Base-by-base conservation (phyloP, 2,329 filamentous ascomycete species). In the Penicillium sp. region DNA sequence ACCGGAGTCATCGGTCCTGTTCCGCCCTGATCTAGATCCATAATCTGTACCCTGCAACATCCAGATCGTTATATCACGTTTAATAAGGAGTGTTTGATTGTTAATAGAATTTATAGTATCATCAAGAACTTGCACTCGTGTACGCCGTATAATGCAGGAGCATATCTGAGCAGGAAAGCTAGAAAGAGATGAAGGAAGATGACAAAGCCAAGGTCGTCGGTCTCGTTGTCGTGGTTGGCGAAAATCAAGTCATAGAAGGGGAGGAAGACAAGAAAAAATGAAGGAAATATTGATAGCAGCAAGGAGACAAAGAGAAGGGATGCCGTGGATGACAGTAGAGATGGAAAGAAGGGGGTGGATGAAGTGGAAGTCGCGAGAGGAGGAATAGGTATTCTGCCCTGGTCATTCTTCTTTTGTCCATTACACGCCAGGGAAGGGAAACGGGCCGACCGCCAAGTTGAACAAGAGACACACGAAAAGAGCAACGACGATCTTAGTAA, bases 91-190 rank as follows among this genome's bases (percentile, higher is more conserved):
- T 16, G 9, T 19, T 39, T 37, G 14, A 21, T 41, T 21, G 39
- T 13, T 24, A 19, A 44, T 43, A 22, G 10, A 44, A 22, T 19
- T 43, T 45, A 39, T 52, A 62, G 21, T 51, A 52, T 56, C 50
- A 58, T 56, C 52, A 63, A 49, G 27, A 53, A 55, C 48, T 60
- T 62, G 56, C 51, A 55, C 48, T 59, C 58, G 60, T 64, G 55
- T 63, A 66, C 63, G 63, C 63, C 64, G 48, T 56, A 33, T 64
- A 55, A 66, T 66, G 64, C 64, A 63, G 55, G 47, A 64, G 59
- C 47, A 59, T 56, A 60, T 56, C 37, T 44, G 51, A 56, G 59
- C 55, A 54, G 43, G 53, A 39, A 63, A 64, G 54, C 55, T 56
- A 62, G 13, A 37, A 52, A 46, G 14, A 31, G 53, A 22, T 13